Conservation (phyloP, 2,329 filamentous ascomycete genomes). For the Diplodia seriata region DNA sequence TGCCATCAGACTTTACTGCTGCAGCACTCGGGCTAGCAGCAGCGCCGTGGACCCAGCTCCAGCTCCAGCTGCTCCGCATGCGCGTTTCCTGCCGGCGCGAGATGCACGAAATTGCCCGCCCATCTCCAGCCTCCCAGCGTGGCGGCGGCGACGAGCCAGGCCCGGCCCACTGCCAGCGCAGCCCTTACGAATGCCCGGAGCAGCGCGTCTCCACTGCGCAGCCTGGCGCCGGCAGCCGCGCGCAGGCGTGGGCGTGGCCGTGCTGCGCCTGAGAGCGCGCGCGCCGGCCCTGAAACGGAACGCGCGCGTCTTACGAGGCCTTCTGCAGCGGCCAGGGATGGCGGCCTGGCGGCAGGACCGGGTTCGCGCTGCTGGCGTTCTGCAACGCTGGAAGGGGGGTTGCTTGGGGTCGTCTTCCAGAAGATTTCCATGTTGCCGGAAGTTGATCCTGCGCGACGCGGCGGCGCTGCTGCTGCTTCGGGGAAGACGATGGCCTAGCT, state of each 20-base stretch:
- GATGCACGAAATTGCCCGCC: conserved; percentile 25
- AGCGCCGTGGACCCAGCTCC: conserved; percentile 9
- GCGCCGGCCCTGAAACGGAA: conserved; percentile 31
- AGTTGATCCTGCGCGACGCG: conserved; percentile 22
- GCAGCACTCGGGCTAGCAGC: conserved; percentile 27
- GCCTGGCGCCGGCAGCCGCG: not conserved
- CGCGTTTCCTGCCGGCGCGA: conserved; percentile 27
- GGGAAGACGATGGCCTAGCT: conserved; percentile 31
- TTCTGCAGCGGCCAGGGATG: conserved; percentile 29
- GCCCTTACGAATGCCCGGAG: conserved; percentile 20
- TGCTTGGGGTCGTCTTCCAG: conserved; percentile 28
- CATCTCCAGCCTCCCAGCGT: conserved; percentile 6
- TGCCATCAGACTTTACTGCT: conserved; percentile 32
- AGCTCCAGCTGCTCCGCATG: conserved; percentile 28
- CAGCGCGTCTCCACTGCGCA: conserved; percentile 26
- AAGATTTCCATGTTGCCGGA: conserved; percentile 31
- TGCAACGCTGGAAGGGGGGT: conserved; percentile 15
- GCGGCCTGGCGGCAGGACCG: conserved; percentile 21
- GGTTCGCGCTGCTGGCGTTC: conserved; percentile 16
- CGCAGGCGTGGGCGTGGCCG: not conserved
- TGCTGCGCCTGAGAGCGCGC: conserved; percentile 19
- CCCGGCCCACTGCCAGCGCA: conserved; percentile 26
- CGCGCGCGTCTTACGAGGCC: conserved; percentile 28
- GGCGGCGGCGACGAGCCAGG: conserved; percentile 11
- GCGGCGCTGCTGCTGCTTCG: conserved; percentile 28